Evolutionary conservation across 176 grass and related monocot genomes (phyloP).

Genomic region (Musa schizocarpa): DNA sequence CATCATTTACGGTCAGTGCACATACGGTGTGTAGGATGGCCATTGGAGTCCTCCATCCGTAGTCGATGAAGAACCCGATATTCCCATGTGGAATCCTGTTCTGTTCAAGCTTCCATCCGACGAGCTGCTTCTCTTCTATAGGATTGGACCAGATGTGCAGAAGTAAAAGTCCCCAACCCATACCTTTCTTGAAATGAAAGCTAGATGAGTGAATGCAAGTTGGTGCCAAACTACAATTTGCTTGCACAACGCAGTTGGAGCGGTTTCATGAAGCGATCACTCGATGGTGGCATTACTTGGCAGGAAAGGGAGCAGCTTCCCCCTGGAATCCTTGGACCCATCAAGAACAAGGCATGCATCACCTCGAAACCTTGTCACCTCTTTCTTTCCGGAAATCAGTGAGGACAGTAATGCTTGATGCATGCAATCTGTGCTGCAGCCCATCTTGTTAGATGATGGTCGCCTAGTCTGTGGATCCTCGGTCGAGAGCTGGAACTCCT

Average conservation of each 20-base stretch:
- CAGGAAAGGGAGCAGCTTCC: constrained; percentile 21
- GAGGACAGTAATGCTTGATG: no score
- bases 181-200: background rate
- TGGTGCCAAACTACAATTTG: background rate
- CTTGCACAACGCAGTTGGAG: constrained; percentile 22
- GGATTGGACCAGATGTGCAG: constrained; percentile 26
- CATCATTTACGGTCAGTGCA: no score
- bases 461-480: constrained; percentile 27
- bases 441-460: constrained; percentile 21
- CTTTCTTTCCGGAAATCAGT: no score
- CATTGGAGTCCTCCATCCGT: constrained; percentile 23
- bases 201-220: no score
- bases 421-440: constrained; percentile 13
- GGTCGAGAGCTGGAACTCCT: constrained; percentile 38
- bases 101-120: constrained; percentile 25
- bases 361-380: background rate
- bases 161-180: constrained; percentile 3
- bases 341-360: constrained; percentile 28
- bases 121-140: constrained; percentile 34
- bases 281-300: constrained; percentile 28
- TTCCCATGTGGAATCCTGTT: constrained; percentile 40
- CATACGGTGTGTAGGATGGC: constrained; percentile 18
- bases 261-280: constrained; percentile 32
- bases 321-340: constrained; percentile 30
- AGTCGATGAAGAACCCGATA: constrained; percentile 17